Conservation (phyloP, 2,329 filamentous ascomycete genomes). For the Emergomyces africanus region DNA sequence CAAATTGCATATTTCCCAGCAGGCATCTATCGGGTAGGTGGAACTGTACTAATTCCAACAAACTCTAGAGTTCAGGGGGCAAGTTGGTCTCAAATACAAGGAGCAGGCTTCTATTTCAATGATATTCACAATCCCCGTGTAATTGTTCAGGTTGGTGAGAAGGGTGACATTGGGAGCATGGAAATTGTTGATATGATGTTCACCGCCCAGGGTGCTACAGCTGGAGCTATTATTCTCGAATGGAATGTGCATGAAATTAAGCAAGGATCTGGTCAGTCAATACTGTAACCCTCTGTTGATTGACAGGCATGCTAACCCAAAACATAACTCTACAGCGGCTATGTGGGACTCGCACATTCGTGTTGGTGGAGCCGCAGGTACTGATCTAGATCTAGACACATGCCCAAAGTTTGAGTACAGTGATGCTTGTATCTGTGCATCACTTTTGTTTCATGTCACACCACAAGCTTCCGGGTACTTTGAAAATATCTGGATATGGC, state of each 20-base stretch:
- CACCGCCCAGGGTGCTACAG: conserved; percentile 20
- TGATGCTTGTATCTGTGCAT: conserved; percentile 18
- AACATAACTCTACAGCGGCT: conserved; percentile 1
- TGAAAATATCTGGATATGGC: conserved; percentile 19
- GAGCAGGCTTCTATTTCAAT: conserved; percentile 17
- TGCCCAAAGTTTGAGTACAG: conserved; percentile 18
- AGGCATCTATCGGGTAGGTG: conserved; percentile 57
- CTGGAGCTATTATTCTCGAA: conserved; percentile 25
- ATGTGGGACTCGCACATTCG: conserved; percentile 26
- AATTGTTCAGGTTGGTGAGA: conserved; percentile 14
- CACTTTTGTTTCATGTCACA: conserved; percentile 52
- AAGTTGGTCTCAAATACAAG: conserved; percentile 27
- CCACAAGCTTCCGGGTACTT: conserved; percentile 29
- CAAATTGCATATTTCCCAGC: conserved; percentile 64
- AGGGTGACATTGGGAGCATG: conserved; percentile 21
- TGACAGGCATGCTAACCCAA: neutral
- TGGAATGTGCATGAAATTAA: conserved; percentile 22
- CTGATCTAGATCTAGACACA: conserved; percentile 17
- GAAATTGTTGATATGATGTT: conserved; percentile 28
- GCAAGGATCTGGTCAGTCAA: conserved; percentile 17
- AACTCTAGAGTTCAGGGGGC: conserved; percentile 46
- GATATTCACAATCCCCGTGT: conserved; percentile 15
- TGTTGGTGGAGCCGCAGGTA: conserved; percentile 26
- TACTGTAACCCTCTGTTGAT: too few species aligned
- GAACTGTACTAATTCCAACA: conserved; percentile 54